These are phyloP conservation scores for Pseudevernia furfuracea DNA, from an alignment of 495 filamentous ascomycete species.

Conservation along the genomic window DNA sequence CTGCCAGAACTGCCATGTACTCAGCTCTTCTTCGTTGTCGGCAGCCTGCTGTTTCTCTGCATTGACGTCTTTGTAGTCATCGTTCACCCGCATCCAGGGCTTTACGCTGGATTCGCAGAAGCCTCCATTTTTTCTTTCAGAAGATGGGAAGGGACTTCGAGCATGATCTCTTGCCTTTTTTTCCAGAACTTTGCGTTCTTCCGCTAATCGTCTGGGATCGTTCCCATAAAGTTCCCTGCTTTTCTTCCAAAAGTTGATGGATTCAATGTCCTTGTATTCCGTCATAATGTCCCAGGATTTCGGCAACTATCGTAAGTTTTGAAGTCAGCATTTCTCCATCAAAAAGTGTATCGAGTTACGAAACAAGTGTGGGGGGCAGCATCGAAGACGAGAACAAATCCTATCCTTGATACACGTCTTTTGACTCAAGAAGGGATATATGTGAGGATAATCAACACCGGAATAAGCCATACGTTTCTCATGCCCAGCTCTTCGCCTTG, in stretches of 20 bases:
- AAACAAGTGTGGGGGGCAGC: not conserved
- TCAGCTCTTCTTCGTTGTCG: constrained; percentile 24
- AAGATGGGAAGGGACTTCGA: constrained; percentile 57
- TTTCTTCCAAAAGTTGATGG: constrained; percentile 44
- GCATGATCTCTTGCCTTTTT: constrained; percentile 54
- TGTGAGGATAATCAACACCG: not conserved
- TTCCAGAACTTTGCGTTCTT: constrained; percentile 36
- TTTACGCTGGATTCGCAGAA: constrained; percentile 37
- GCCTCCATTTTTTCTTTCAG: constrained; percentile 43
- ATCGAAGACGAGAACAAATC: not conserved
- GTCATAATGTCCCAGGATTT: constrained; percentile 34
- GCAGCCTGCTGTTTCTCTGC: constrained; percentile 37
- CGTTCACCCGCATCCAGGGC: constrained; percentile 55
- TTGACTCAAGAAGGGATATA: not conserved
- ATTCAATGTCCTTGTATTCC: constrained; percentile 49
- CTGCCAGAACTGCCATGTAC: constrained; percentile 41
- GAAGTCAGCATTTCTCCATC: not conserved
- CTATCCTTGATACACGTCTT: not conserved
- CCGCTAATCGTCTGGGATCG: constrained; percentile 33
- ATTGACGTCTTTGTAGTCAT: constrained; percentile 46
- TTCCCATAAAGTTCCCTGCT: constrained; percentile 23
- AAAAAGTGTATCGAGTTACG: not conserved
- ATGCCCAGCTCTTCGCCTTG: constrained; percentile 53
- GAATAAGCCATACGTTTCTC: constrained; percentile 34
- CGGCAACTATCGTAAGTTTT: constrained; percentile 25